A percentile compares a stretch with the other conserved stretches of the same genome.
Conservation (phyloP, 768 basidiomycete species). For the Nevesoporus exiguus region DNA sequence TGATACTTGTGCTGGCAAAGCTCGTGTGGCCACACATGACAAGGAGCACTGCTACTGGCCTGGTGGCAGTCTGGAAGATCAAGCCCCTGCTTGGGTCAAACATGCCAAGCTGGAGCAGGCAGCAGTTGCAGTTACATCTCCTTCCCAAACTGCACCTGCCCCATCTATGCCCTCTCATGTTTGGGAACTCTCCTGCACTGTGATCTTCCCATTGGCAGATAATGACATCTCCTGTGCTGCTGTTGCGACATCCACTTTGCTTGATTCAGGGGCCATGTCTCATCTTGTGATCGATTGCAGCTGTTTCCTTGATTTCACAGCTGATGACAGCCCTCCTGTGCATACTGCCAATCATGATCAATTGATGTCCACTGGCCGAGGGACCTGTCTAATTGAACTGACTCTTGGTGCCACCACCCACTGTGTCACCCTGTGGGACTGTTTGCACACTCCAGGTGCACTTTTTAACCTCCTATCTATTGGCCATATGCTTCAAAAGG, state of each 20-base stretch:
- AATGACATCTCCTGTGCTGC: too few species aligned
- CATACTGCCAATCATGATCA: neutral
- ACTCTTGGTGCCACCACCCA: fast-evolving
- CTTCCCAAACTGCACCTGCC: neutral
- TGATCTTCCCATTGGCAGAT: too few species aligned
- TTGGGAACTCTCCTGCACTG: neutral
- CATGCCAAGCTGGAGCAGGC: neutral
- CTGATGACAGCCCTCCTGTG: neutral
- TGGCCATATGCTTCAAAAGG: neutral
- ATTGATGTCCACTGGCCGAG: fast-evolving
- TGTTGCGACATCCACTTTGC: too few species aligned
- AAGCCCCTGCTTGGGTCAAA: neutral
- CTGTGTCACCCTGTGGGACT: neutral
- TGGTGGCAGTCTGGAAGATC: neutral
- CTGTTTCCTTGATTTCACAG: neutral
- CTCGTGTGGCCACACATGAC: neutral
- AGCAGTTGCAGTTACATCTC: neutral
- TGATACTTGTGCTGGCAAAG: neutral
- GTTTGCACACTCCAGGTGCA: neutral
- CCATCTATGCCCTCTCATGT: neutral
- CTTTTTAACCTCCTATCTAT: neutral
- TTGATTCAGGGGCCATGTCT: neutral
- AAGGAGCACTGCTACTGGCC: neutral
- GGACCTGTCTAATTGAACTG: neutral
- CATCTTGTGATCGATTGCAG: neutral